A percentile compares a stretch with the other conserved stretches of the same genome.
phyloP scores from a whole-genome alignment of 208 protist genomes.

The Trichomonas tenax region DNA sequence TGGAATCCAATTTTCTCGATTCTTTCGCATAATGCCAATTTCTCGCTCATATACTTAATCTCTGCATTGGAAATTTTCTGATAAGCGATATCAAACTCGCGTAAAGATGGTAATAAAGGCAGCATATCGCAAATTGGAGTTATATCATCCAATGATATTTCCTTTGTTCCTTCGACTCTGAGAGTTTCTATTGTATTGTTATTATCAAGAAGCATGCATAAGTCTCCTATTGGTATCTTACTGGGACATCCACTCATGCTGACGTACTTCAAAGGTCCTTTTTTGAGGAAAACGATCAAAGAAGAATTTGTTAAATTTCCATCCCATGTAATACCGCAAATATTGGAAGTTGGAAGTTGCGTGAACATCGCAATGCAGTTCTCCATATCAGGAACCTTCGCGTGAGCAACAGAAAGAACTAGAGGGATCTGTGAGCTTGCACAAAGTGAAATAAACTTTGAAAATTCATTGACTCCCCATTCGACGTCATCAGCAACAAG shows the following conservation, averaged over 20 bases:
- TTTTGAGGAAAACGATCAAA: background rate
- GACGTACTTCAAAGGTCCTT: background rate
- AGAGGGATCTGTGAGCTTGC: background rate
- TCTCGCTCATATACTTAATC: background rate
- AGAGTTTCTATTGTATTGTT: background rate
- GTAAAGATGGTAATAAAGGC: background rate
- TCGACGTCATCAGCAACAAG: background rate
- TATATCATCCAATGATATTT: background rate
- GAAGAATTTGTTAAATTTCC: background rate
- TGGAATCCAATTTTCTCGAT: background rate
- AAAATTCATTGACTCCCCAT: background rate
- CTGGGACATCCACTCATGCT: background rate
- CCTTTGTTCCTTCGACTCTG: background rate
- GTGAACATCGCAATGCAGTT: background rate
- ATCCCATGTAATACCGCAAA: background rate
- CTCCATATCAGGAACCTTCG: background rate
- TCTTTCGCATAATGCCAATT: background rate
- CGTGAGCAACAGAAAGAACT: background rate
- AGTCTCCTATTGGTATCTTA: background rate
- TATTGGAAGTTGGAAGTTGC: background rate
- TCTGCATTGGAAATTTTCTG: background rate
- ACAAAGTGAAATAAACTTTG: background rate
- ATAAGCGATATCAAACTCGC: background rate
- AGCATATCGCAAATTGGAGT: background rate
- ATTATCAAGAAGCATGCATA: background rate